phyloP scores from a whole-genome alignment of 805 yeast species.

The Starmerella khaoyaiensis region DNA sequence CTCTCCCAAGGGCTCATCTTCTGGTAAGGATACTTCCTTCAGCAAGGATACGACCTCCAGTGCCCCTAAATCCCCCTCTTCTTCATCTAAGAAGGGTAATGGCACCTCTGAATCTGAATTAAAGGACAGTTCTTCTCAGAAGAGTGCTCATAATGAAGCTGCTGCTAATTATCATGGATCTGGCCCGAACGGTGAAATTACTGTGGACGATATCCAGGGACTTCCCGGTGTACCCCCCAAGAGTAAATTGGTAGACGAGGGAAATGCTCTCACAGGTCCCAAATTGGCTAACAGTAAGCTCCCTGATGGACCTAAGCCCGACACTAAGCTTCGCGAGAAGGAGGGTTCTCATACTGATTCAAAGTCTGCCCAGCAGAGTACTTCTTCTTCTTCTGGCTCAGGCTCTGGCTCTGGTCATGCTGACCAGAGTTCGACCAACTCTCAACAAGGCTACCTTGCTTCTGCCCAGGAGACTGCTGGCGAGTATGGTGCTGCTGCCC shows the following conservation, averaged over 20 bases:
- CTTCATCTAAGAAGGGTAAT: too few relatives aligned
- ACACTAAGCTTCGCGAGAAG: conserved; percentile 3
- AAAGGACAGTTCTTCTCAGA: too few relatives aligned
- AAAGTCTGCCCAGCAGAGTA: neutral
- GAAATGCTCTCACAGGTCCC: conserved; percentile 22
- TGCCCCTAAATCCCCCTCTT: too few relatives aligned
- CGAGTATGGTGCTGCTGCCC: conserved; percentile 12
- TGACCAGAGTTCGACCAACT: neutral
- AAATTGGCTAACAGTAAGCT: conserved; percentile 16
- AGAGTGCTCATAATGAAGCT: neutral
- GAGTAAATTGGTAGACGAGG: conserved; percentile 20
- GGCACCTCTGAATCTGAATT: too few relatives aligned
- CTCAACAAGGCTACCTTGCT: neutral
- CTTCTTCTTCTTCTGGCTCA: conserved; percentile 4
- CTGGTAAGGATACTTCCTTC: too few relatives aligned
- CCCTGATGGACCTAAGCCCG: conserved; percentile 15
- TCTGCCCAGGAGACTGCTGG: conserved; percentile 2
- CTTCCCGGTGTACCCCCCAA: conserved; percentile 22
- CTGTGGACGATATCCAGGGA: conserved; percentile 21
- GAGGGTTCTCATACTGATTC: neutral
- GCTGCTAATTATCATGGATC: conserved; percentile 3
- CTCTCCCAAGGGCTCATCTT: too few relatives aligned
- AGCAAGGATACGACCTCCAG: too few relatives aligned
- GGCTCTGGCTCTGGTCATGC: neutral
- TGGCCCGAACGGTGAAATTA: conserved; percentile 14